A percentile compares a stretch with the other conserved stretches of the same genome.
phyloP scores from a whole-genome alignment of 441 rosid species.

The Adansonia madagascariensis region DNA sequence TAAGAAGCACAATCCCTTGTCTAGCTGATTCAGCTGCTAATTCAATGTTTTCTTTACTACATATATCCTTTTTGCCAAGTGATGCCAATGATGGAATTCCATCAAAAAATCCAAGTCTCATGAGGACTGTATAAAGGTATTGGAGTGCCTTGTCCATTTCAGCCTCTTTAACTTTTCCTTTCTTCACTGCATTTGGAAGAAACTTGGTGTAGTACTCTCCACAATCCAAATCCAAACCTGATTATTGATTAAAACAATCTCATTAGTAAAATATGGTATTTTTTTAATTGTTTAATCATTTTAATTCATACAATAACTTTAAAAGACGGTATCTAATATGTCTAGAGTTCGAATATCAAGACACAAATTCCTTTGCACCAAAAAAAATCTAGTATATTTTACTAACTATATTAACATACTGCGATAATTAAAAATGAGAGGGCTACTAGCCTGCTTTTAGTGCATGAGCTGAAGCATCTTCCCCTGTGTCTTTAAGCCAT shows the following conservation, averaged over 20 bases:
- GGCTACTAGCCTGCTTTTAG: slow-evolving; percentile 7
- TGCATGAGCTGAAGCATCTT: slow-evolving; percentile 36
- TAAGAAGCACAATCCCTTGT: slow-evolving; percentile 62
- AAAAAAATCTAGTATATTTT: no score
- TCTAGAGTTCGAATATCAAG: no score
- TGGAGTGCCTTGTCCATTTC: not conserved
- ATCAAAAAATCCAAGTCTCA: not conserved
- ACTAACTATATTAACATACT: no score
- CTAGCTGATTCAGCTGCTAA: slow-evolving; percentile 56
- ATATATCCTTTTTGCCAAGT: slow-evolving; percentile 35
- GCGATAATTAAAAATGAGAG: not conserved
- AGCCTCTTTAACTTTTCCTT: not conserved
- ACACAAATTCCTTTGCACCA: no score
- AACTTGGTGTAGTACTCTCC: not conserved
- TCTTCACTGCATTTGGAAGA: not conserved
- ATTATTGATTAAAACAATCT: no score
- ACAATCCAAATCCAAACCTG: not conserved
- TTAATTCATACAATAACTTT: no score
- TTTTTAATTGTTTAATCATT: no score
- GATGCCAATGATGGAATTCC: not conserved
- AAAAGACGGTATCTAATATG: no score
- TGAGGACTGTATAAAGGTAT: not conserved
- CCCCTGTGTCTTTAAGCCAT: slow-evolving; percentile 25
- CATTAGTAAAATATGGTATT: no score
- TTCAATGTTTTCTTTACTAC: slow-evolving; percentile 38